phyloP scores from a whole-genome alignment of 2,329 filamentous ascomycete genomes.

The Camillea tinctor region DNA sequence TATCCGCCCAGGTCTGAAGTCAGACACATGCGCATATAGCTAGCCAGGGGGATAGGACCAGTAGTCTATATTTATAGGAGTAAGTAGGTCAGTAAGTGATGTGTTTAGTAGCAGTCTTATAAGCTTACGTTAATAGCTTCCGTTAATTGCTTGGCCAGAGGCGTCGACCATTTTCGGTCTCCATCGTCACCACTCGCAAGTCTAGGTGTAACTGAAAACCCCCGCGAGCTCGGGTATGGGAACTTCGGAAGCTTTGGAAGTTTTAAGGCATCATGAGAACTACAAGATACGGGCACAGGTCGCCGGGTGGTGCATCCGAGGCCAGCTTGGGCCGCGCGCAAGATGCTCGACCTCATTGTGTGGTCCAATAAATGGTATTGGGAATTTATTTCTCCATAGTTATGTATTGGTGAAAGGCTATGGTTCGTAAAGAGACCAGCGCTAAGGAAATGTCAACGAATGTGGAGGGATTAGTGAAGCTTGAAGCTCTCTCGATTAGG shows the following conservation, averaged over 20 bases:
- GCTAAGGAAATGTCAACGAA: background rate
- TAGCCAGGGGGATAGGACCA: slow-evolving; percentile 85
- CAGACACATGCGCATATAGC: slow-evolving; percentile 98
- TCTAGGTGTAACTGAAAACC: slow-evolving; percentile 31
- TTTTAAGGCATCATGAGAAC: background rate
- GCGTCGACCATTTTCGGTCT: slow-evolving; percentile 81
- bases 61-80: slow-evolving; percentile 55
- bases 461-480: slow-evolving; percentile 1
- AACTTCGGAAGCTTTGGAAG: slow-evolving; percentile 5
- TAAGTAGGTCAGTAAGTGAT: slow-evolving; percentile 3
- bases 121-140: slow-evolving; percentile 76
- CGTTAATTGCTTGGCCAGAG: slow-evolving; percentile 80
- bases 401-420: background rate
- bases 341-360: slow-evolving; percentile 26
- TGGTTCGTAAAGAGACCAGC: background rate
- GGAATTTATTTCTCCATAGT: slow-evolving; percentile 5
- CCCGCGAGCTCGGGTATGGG: slow-evolving; percentile 19
- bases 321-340: slow-evolving; percentile 23
- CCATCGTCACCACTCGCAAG: slow-evolving; percentile 26
- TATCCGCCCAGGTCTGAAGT: slow-evolving; percentile 90
- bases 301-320: slow-evolving; percentile 19
- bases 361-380: background rate
- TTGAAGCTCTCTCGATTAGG: slow-evolving; percentile 10
- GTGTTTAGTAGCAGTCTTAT: background rate
- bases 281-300: slow-evolving; percentile 14